phyloP scores from a whole-genome alignment of 768 basidiomycete species.

The Hydnomerulius pinastri region DNA sequence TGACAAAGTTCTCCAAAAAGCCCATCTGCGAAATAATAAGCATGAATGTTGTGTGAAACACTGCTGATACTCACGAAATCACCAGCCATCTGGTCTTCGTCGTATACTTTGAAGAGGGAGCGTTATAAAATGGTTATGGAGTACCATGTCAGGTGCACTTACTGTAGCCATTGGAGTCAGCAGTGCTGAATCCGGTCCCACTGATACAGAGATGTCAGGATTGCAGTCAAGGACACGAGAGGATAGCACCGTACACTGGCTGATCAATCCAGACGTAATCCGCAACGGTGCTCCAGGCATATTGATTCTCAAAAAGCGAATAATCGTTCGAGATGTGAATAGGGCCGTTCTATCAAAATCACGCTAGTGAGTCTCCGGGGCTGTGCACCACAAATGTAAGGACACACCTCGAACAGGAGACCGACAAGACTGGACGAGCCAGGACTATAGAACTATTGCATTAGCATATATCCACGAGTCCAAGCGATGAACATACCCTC shows the following conservation, averaged over 20 bases:
- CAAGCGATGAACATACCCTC: slow-evolving; percentile 47
- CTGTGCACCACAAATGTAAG: too few relatives aligned
- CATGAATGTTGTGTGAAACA: background rate
- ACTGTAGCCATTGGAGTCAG: slow-evolving; percentile 63
- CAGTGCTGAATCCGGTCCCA: slow-evolving; percentile 66
- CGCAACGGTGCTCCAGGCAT: slow-evolving; percentile 59
- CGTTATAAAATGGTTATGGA: background rate
- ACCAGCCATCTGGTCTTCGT: slow-evolving; percentile 66
- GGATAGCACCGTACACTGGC: slow-evolving; percentile 48
- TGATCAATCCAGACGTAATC: slow-evolving; percentile 79
- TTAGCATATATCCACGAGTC: background rate
- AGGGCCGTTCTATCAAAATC: slow-evolving; percentile 63
- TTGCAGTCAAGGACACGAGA: background rate
- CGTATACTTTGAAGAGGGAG: slow-evolving; percentile 40
- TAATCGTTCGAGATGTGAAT: slow-evolving; percentile 57
- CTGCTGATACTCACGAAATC: slow-evolving; percentile 42
- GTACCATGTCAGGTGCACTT: slow-evolving; percentile 11
- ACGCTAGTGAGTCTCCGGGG: background rate
- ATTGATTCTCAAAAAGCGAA: slow-evolving; percentile 48
- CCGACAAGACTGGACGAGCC: slow-evolving; percentile 72
- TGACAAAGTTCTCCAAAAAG: slow-evolving; percentile 69
- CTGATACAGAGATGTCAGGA: slow-evolving; percentile 28
- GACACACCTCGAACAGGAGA: slow-evolving; percentile 60
- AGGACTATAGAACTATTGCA: slow-evolving; percentile 41
- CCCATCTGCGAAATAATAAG: slow-evolving; percentile 51